Base-by-base conservation (phyloP, 257 asterid genomes). In the Phtheirospermum japonicum region DNA sequence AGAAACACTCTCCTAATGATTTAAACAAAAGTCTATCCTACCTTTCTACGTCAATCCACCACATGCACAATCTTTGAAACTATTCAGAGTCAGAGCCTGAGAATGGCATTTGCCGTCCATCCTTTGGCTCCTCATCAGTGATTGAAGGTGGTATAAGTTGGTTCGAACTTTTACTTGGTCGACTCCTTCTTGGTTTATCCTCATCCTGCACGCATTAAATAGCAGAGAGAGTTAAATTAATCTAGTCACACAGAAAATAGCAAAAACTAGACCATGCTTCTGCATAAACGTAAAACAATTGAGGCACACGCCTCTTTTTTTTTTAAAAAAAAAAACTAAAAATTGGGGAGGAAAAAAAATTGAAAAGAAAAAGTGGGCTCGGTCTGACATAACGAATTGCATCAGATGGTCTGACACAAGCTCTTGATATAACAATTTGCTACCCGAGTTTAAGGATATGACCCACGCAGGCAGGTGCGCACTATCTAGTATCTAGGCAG, bases 31-130 rank as follows among this genome's bases (percentile, higher is more conserved):
- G 20, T 8, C 37, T 26, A 10, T 20, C 23, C 56, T 46, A 65
- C 36, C 57, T 14, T 42, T 39, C 12, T 16, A 56, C 2, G 56
- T 46, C 20, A 7, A 54, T 49, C 48, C 59, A 16, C 18, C 2
- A 48, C 5, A 5, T 4, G 9, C 19, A 3, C 28, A 14, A 48
- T 48, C 19, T 42, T 6, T 2, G 4, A 48, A 7, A 50, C 57
- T 80, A 76, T 55, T 89, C 87, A 11, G 92, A 77, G 56, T 90
- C 97, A 13, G 96, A 83, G 37, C 79, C 95, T 0, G 95, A 76
- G 66, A 88, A 76, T 13, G 69, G 59, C 62, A 82, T 55, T 74
- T 91, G 87, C 1, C 71, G 34, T 43, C 93, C 95, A 74, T 81
- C 75, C 40, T 61, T 78, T 9, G 98, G 98, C 50, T 70, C 89